Percentiles rank a stretch among this genome's conserved stretches.
phyloP scores from a whole-genome alignment of 257 asterid species.

The Verbascum thapsus region DNA sequence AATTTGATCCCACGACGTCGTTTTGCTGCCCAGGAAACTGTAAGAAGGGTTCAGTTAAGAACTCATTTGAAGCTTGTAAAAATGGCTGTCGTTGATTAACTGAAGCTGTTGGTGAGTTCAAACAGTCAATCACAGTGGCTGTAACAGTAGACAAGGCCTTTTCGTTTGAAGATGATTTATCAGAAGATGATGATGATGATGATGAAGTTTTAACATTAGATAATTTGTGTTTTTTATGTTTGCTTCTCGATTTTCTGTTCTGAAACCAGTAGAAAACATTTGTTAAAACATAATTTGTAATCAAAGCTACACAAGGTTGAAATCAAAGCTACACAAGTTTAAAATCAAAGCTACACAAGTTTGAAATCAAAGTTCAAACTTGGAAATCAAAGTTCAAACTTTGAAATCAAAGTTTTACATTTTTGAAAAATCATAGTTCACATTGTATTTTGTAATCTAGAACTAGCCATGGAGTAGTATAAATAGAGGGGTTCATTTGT shows the following conservation, averaged over 20 bases:
- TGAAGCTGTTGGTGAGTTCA: slow-evolving; percentile 56
- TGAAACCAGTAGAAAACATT: slow-evolving; percentile 97
- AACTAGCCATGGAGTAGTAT: no score
- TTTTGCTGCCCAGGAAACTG: slow-evolving; percentile 45
- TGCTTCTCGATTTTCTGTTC: slow-evolving; percentile 84
- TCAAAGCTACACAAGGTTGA: no score
- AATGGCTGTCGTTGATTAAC: slow-evolving; percentile 61
- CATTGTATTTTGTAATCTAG: no score
- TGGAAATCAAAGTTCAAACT: no score
- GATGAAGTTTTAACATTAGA: slow-evolving; percentile 8
- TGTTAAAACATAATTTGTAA: no score
- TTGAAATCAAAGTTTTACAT: no score
- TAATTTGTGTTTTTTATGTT: slow-evolving; percentile 49
- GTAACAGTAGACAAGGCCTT: slow-evolving; percentile 40
- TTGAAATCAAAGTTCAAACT: no score
- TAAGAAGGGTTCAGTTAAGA: slow-evolving; percentile 49
- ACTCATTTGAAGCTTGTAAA: slow-evolving; percentile 35
- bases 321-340: no score
- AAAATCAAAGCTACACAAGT: no score
- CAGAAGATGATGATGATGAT: slow-evolving; percentile 56
- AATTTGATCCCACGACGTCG: neutral
- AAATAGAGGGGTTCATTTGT: no score
- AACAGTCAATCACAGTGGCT: slow-evolving; percentile 43
- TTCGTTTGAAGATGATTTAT: slow-evolving; percentile 51
- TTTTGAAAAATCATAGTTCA: no score